Conservation (phyloP, 2,329 filamentous ascomycete species). For the Cladosporium sp. region DNA sequence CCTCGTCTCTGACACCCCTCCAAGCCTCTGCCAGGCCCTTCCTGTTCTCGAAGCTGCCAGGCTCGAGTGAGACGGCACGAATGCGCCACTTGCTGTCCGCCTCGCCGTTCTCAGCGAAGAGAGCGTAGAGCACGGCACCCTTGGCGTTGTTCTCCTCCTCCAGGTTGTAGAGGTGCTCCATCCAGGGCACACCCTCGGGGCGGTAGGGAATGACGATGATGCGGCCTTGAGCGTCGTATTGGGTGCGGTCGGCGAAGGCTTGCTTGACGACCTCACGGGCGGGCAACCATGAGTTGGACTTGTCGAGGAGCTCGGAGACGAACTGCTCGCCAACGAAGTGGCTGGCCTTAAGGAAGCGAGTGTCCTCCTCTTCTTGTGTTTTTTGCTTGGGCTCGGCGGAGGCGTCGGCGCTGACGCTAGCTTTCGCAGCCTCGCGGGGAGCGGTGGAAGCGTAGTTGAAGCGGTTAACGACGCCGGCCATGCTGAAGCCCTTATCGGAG, state of each 20-base stretch:
- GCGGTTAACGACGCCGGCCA: conserved; percentile 83
- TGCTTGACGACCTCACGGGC: conserved; percentile 73
- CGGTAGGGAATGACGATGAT: conserved; percentile 65
- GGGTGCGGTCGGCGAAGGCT: conserved; percentile 66
- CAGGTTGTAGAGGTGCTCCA: conserved; percentile 88
- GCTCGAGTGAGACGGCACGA: conserved; percentile 79
- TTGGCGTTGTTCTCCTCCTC: conserved; percentile 57
- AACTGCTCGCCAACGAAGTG: conserved; percentile 87
- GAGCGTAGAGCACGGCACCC: conserved; percentile 70
- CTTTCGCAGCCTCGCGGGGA: conserved; percentile 22
- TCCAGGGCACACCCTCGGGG: conserved; percentile 83
- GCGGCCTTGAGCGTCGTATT: conserved; percentile 69
- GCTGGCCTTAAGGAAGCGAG: conserved; percentile 72
- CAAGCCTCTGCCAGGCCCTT: conserved; percentile 87
- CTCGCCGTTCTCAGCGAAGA: conserved; percentile 79
- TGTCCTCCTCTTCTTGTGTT: conserved; percentile 71
- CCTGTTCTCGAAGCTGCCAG: conserved; percentile 85
- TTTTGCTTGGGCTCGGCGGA: conserved; percentile 32
- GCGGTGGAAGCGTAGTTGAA: conserved; percentile 61
- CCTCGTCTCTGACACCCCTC: conserved; percentile 84
- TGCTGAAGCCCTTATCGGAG: conserved; percentile 73
- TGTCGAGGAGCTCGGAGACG: conserved; percentile 72
- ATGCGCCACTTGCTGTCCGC: conserved; percentile 85
- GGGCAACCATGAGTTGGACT: conserved; percentile 75
- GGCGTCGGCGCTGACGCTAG: conserved; percentile 17